Conservation (phyloP, 805 yeast species). For the Hanseniaspora pseudoguilliermondii region DNA sequence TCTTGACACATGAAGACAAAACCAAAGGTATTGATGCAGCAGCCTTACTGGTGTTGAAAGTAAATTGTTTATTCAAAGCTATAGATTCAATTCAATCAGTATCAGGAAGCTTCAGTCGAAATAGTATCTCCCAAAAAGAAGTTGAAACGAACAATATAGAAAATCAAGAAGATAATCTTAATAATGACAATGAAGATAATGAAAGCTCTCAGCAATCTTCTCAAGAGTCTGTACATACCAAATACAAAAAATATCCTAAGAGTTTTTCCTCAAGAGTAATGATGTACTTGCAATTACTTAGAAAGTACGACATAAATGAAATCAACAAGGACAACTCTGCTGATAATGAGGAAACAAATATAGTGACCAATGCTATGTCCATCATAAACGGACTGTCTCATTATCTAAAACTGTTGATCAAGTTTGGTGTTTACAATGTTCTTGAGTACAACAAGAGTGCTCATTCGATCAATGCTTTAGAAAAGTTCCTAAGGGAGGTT, state of each 20-base stretch:
- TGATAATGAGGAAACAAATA: slow-evolving; percentile 17
- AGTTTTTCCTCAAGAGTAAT: slow-evolving; percentile 80
- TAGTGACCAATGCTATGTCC: slow-evolving; percentile 52
- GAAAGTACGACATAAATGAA: slow-evolving; percentile 40
- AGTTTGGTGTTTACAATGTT: slow-evolving; percentile 69
- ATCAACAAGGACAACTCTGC: slow-evolving; percentile 15
- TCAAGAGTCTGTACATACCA: slow-evolving; percentile 4
- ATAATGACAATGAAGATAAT: slow-evolving; percentile 1
- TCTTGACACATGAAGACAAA: slow-evolving; percentile 64
- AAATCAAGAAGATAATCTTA: slow-evolving; percentile 12
- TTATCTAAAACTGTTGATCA: slow-evolving; percentile 69
- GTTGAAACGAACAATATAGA: slow-evolving; percentile 19
- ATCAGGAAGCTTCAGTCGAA: slow-evolving; percentile 4
- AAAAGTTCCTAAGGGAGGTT: slow-evolving; percentile 46
- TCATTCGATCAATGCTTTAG: slow-evolving; percentile 48
- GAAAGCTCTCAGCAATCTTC: slow-evolving; percentile 11
- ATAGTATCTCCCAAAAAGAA: slow-evolving; percentile 4
- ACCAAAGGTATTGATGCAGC: slow-evolving; percentile 55
- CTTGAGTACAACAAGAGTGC: slow-evolving; percentile 49
- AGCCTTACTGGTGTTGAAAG: slow-evolving; percentile 55
- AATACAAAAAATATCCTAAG: slow-evolving; percentile 49
- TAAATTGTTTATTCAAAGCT: slow-evolving; percentile 67
- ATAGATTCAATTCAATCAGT: slow-evolving; percentile 39
- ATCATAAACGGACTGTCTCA: slow-evolving; percentile 88
- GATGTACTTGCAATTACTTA: slow-evolving; percentile 70